Evolutionary conservation across 495 filamentous ascomycete species (phyloP), one percentile per base, ranked within the genome.

Genomic region (Aspergillus asperescens): DNA sequence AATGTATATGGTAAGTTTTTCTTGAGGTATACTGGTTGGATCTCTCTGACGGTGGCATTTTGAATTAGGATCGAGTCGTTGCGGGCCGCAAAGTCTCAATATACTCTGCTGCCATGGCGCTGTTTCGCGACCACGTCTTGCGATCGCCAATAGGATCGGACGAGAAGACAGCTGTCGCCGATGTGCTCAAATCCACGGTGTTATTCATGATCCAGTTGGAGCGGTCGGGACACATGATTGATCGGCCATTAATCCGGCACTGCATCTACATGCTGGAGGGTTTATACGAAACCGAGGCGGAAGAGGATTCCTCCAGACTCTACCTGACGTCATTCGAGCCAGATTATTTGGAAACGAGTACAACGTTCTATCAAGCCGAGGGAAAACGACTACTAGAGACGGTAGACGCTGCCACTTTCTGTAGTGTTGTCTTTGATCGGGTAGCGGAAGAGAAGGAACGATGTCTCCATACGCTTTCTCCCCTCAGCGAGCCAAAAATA

Each of bases 131-230:
- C 54, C 73, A 86, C 52, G 84, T 97, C 18, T 76, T 99, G 8
- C 74, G 78, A 4, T 75, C 81, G 9, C 63, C 74, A 0, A 64
- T 76, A 6, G 70, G 66, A 7, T 59, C 73, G 3, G 70, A 78
- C 13, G 68, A 77, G 24, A 52, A 71, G 4, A 55, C 67, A 1
- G 69, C 62, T 0, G 78, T 93, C 2, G 83, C 84, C 27, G 76
- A 82, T 34, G 74, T 95, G 13, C 74, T 97, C 20, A 88, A 85
- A 57, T 82, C 82, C 5, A 88, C 95, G 5, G 78, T 96, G 27
- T 76, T 97, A 0, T 90, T 95, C 56, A 87, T 95, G 75, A 86
- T 99, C 50, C 84, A 87, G 41, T 86, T 96, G 79, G 93, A 96
- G 61, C 76, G 94, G 23, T 85, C 88, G 34, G 94, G 91, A 10